phyloP scores from a whole-genome alignment of 495 filamentous ascomycete species.

The Polyplosphaeria fusca region DNA sequence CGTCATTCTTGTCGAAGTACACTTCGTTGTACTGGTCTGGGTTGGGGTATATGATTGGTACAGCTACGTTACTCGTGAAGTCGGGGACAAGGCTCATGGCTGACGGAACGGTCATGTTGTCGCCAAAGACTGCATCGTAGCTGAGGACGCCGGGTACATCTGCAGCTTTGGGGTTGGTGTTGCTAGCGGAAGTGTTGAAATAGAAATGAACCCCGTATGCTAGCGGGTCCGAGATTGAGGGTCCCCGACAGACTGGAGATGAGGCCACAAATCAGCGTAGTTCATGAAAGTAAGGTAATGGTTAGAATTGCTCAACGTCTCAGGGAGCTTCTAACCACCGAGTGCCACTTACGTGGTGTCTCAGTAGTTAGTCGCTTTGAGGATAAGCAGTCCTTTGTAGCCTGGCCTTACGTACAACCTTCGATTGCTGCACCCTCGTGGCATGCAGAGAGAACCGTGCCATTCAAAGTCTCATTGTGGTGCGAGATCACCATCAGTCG shows the following conservation, averaged over 20 bases:
- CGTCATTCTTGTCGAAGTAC: conserved; percentile 43
- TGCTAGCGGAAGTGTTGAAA: conserved; percentile 37
- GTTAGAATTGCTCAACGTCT: too few relatives aligned
- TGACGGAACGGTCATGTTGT: conserved; percentile 38
- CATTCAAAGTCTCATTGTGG: conserved; percentile 39
- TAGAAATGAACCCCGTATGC: neutral
- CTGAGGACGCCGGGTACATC: conserved; percentile 41
- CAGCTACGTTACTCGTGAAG: conserved; percentile 51
- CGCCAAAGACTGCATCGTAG: conserved; percentile 30
- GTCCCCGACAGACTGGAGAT: conserved; percentile 46
- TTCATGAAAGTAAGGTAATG: too few relatives aligned
- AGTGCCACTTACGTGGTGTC: too few relatives aligned
- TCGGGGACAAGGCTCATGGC: conserved; percentile 43
- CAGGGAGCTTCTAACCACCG: too few relatives aligned
- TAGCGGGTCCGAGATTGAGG: conserved; percentile 7
- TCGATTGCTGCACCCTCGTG: conserved; percentile 57
- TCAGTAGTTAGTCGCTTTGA: too few relatives aligned
- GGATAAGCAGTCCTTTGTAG: too few relatives aligned
- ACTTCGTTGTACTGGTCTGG: conserved; percentile 37
- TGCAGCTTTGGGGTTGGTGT: conserved; percentile 14
- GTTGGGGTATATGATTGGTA: conserved; percentile 44
- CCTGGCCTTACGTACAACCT: too few relatives aligned
- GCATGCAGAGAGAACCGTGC: conserved; percentile 47
- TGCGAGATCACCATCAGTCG: conserved; percentile 27
- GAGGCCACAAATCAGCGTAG: too few relatives aligned